Base-by-base conservation (phyloP, 176 grass and related monocot genomes). In the Phragmites australis region DNA sequence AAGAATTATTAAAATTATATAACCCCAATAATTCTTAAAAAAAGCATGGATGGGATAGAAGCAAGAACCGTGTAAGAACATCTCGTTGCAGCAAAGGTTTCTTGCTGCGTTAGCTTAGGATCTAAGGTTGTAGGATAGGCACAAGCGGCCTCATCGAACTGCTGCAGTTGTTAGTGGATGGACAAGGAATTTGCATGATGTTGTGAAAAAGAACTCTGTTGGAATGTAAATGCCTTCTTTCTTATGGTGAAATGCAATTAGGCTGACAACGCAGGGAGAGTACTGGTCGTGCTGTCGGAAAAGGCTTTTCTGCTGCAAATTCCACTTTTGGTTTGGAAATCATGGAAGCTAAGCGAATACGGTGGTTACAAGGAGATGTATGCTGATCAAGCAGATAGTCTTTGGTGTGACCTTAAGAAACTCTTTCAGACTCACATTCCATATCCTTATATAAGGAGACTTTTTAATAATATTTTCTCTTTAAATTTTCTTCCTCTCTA, bases 371-470 rank as follows among this genome's bases (percentile, higher is more conserved):
- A 2, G 1, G 27, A 13, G 41, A 26, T 44, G 45, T 61, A 5
- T 22, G 32, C 49, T 14, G 42, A 12, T 17, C 3, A 43, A 34
- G 66, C 18, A 57, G 41, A 71, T 71, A 71, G 31, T 39, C 42
- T 48, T 71, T 71, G 66, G 18, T 60, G 63, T 37, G 21, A 9
- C 63, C 70, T 74, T 34, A n/a, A n/a, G n/a, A n/a, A n/a, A n/a
- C n/a, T n/a, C n/a, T n/a, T n/a, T n/a, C n/a, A n/a, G n/a, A n/a
- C n/a, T n/a, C n/a, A n/a, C n/a, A n/a, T n/a, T n/a, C n/a, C n/a
- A n/a, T n/a, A n/a, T n/a, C n/a, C n/a, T n/a, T n/a, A n/a, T n/a
- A n/a, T n/a, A n/a, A n/a, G n/a, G n/a, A n/a, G n/a, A n/a, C n/a
- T n/a, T n/a, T n/a, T n/a, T n/a, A n/a, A n/a, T n/a, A n/a, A n/a